Conservation (phyloP, 2,329 filamentous ascomycete species). For the Neonectria faginata region DNA sequence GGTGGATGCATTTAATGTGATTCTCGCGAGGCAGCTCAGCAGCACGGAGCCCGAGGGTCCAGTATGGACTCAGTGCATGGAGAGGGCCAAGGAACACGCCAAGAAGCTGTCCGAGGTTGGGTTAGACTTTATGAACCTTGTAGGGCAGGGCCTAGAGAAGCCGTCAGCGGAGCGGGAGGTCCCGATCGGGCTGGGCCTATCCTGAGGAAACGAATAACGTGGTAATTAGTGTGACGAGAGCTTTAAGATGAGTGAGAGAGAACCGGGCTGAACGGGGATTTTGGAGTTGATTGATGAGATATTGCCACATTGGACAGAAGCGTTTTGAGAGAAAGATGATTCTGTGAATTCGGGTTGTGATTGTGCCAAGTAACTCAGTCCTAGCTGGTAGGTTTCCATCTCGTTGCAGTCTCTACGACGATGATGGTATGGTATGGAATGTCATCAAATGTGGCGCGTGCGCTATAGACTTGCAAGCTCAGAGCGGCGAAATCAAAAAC, state of each 20-base stretch:
- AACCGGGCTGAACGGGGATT: neutral
- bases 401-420: neutral
- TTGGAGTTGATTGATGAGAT: slow-evolving; percentile 10
- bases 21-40: slow-evolving; percentile 86
- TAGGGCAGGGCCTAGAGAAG: slow-evolving; percentile 69
- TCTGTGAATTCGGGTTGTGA: neutral
- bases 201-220: slow-evolving; percentile 32
- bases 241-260: slow-evolving; percentile 10
- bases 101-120: slow-evolving; percentile 85
- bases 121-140: slow-evolving; percentile 86
- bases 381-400: neutral
- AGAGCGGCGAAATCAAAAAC: neutral
- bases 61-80: slow-evolving; percentile 86
- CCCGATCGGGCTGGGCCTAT: slow-evolving; percentile 48
- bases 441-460: neutral
- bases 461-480: too few species aligned
- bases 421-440: neutral
- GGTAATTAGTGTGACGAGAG: slow-evolving; percentile 8
- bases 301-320: slow-evolving; percentile 1
- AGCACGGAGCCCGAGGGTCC: slow-evolving; percentile 81
- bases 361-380: neutral
- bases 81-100: slow-evolving; percentile 83
- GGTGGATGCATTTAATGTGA: slow-evolving; percentile 88
- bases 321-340: neutral
- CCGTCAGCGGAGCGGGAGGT: slow-evolving; percentile 32